A percentile compares a stretch with the other conserved stretches of the same genome.
These are phyloP conservation scores for Celoporthe dispersa DNA, from an alignment of 2,329 filamentous ascomycete species.

Conservation along the genomic window DNA sequence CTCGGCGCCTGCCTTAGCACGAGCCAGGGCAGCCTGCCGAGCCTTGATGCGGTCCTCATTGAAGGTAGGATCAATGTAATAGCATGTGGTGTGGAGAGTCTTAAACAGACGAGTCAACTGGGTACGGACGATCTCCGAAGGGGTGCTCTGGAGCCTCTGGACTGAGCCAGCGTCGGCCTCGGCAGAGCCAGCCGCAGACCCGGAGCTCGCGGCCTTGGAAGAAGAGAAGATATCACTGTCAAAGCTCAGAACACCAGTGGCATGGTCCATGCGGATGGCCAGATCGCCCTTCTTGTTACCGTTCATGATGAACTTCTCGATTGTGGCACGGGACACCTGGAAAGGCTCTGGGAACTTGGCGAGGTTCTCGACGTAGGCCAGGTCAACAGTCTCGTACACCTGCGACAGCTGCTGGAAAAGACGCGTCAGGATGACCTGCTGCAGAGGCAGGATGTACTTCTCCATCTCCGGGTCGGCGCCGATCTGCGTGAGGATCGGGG, in stretches of 20 bases:
- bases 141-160: constrained; percentile 95
- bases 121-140: constrained; percentile 94
- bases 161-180: constrained; percentile 84
- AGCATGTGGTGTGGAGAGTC: constrained; percentile 88
- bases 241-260: constrained; percentile 92
- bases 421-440: constrained; percentile 97
- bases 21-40: constrained; percentile 77
- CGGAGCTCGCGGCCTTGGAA: constrained; percentile 85
- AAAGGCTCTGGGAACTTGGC: constrained; percentile 96
- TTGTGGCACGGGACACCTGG: constrained; percentile 85
- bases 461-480: constrained; percentile 94
- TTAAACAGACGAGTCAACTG: constrained; percentile 91
- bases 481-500: constrained; percentile 91
- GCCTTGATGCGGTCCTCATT: constrained; percentile 80
- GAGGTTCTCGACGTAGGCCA: constrained; percentile 89
- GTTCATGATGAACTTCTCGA: constrained; percentile 99
- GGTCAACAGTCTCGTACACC: constrained; percentile 97
- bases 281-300: constrained; percentile 99
- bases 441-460: constrained; percentile 92
- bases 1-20: constrained; percentile 86
- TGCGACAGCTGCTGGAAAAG: constrained; percentile 99
- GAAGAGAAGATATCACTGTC: constrained; percentile 99
- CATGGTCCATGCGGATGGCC: constrained; percentile 94
- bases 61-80: constrained; percentile 91
- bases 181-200: constrained; percentile 82